Evolutionary conservation across 2,329 filamentous ascomycete genomes (phyloP).

Genomic region (Decorospora gaudefroyi): DNA sequence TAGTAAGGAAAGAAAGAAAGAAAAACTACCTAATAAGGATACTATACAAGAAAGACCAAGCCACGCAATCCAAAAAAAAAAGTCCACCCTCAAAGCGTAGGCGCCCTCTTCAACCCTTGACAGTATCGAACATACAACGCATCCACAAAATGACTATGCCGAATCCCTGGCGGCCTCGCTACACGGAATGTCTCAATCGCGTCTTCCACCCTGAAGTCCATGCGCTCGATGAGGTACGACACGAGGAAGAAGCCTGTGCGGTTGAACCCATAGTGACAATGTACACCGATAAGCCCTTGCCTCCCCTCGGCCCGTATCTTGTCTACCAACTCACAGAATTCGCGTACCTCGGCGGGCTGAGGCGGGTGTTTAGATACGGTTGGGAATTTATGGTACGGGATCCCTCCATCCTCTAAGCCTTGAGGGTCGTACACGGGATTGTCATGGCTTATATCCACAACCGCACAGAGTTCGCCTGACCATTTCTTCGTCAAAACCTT

Average conservation of each 20-base stretch:
- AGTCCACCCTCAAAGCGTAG: conserved; percentile 24
- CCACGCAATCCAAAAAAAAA: not conserved
- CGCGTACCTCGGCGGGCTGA: conserved; percentile 61
- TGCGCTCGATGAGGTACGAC: conserved; percentile 84
- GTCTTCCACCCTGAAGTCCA: conserved; percentile 70
- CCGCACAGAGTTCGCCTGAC: conserved; percentile 68
- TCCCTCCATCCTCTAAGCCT: conserved; percentile 51
- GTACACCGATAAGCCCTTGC: conserved; percentile 69
- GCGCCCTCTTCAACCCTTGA: conserved; percentile 51
- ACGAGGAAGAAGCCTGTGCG: conserved; percentile 89
- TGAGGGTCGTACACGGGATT: conserved; percentile 83
- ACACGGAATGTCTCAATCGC: conserved; percentile 78
- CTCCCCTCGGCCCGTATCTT: conserved; percentile 40
- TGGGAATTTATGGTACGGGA: conserved; percentile 74
- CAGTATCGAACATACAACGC: conserved; percentile 79
- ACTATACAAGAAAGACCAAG: conserved; percentile 7
- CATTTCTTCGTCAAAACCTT: conserved; percentile 70
- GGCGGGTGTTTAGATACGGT: conserved; percentile 93
- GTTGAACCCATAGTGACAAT: conserved; percentile 97
- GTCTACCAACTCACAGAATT: conserved; percentile 65
- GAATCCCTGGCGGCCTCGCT: conserved; percentile 78
- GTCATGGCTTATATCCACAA: conserved; percentile 91
- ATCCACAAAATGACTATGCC: conserved; percentile 87
- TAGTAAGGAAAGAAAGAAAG: not conserved
- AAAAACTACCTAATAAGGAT: conserved; percentile 1